Evolutionary conservation across 176 grass and related monocot genomes (phyloP), one percentile per base, ranked within the genome.

Genomic region (Themeda triandra): DNA sequence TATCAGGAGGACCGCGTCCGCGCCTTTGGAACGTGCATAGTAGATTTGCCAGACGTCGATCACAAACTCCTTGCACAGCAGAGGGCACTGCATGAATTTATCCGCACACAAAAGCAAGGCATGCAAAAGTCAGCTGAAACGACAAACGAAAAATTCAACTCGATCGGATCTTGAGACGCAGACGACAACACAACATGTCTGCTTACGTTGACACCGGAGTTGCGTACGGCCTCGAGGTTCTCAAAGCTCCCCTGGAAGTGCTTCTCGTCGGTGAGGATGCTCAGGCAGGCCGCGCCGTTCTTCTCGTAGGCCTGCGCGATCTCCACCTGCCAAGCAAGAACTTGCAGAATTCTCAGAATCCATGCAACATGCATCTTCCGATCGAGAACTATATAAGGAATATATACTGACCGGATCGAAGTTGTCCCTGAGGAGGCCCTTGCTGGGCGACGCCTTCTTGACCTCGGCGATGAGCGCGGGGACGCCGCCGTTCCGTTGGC

Each of bases 11-110:
- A 95, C 19, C 6, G 96, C 96, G 80, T 98, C 96, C 0, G 93
- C 96, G 2, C 96, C 96, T 58, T 92, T 98, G 14, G 87, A 92
- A 23, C 96, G 89, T 10, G 96, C 96, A 12, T 95, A 89, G 77
- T 95, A 98, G 46, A 98, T 90, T 72, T 98, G 96, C 96, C 92
- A 98, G 29, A 19, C 25, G 81, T 98, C 96, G 18, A 98, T 90
- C 36, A 98, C 66, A 2, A 98, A 98, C 48, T 98, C 96, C 71
- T 98, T 98, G 86, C 96, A 98, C 1, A 98, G 85, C 24, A 98
- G 80, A 81, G 96, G 96, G 73, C 93, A 98, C 96, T 98, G 91
- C 79, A 83, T 82, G 78, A 8, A 58, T 56, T 4, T 49, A 13
- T 4, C 11, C 42, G 42, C 42, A 45, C 42, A 45, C 51, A 68